Evolutionary conservation across 1,139 yeast genomes (phyloP), one percentile per base, ranked within the genome.

Genomic region (Saccharomyces hybrid): DNA sequence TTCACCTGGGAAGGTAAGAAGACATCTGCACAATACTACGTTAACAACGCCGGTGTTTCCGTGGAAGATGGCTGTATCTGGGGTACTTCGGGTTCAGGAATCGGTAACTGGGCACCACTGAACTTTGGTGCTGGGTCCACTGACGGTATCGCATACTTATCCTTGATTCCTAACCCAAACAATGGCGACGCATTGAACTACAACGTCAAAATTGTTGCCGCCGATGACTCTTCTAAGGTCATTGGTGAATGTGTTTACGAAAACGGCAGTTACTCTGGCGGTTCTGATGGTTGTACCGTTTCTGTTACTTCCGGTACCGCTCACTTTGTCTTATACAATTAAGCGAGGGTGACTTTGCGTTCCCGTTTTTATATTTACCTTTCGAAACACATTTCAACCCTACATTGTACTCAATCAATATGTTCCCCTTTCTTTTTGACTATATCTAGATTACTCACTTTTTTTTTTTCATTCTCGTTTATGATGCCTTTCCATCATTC

Each of bases 101-200:
- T 83, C 60, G 93, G 93, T 76, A 86, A 86, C 81, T 86, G 91
- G 90, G 89, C 91, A 55, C 91, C 91, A 67, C 78, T 86, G 64
- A 83, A 81, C 67, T 77, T 85, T 63, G 93, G 93, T 73, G 88
- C 91, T 58, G 91, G 93, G 71, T 76, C 74, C 65, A 73, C 79
- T 55, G 71, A 71, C 62, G 87, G 86, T 63, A 76, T 79, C 64
- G 77, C 88, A 54, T 86, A 86, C 76, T 75, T 86, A 66, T 85
- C 91, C 1, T 78, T 86, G 74, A 86, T 86, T 75, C 91, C 91
- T 71, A 86, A 86, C 74, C 93, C 93, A 66, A 86, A 86, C 78
- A 86, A 86, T 78, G 62, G 65, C 54, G 72, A 75, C 47, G 72
- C 86, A 55, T 78, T 84, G 58, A 84, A 84, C 78, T 86, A 73